Conservation (phyloP, 345 rosid genomes). For the Conringia planisiliqua region DNA sequence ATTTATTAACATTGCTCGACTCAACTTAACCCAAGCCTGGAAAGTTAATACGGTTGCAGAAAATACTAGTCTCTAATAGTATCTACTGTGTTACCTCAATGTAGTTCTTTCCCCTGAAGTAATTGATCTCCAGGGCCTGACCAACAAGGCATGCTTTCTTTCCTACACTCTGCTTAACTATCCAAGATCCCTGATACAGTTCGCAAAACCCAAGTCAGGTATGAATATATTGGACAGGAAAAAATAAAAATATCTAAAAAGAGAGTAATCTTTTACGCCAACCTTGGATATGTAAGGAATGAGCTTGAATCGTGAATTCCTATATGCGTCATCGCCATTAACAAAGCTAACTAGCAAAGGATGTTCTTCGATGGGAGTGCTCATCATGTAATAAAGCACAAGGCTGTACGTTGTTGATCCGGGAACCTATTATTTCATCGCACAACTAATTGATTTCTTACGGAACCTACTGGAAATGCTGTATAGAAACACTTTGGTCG, state of each 20-base stretch:
- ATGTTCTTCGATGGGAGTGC: conserved; percentile 66
- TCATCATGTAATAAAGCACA: conserved; percentile 89
- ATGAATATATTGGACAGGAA: background rate
- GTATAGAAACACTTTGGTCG: background rate
- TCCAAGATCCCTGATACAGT: conserved; percentile 86
- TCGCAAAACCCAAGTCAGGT: background rate
- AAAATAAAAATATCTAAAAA: background rate
- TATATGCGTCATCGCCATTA: conserved; percentile 75
- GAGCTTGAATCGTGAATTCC: conserved; percentile 97
- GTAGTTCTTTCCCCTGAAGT: conserved; percentile 85
- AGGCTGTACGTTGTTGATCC: conserved; percentile 84
- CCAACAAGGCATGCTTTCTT: conserved; percentile 94
- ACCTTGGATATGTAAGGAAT: conserved; percentile 97
- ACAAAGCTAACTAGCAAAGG: conserved; percentile 77
- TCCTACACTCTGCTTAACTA: conserved; percentile 96
- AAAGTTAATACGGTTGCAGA: background rate
- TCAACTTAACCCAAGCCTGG: background rate
- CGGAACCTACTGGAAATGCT: background rate
- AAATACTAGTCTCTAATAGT: background rate
- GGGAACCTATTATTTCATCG: conserved; percentile 56
- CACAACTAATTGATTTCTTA: conserved; percentile 13
- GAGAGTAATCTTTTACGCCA: background rate
- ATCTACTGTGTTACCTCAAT: conserved; percentile 60
- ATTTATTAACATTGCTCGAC: background rate
- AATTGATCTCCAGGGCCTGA: conserved; percentile 88